Conservation (phyloP, 768 basidiomycete species). For the Lepiota brunneoincarnata region DNA sequence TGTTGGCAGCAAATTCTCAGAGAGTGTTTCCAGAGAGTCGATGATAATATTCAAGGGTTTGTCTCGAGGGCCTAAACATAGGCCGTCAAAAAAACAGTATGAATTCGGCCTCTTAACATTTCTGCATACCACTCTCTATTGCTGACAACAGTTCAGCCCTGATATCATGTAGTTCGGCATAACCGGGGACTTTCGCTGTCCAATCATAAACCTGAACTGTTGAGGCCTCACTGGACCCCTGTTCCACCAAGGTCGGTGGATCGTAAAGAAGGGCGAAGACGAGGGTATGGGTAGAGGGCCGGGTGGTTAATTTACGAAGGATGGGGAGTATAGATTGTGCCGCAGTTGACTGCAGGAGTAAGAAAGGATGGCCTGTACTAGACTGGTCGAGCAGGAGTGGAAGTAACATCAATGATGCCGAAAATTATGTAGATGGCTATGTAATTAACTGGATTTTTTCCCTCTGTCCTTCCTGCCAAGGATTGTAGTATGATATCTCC, state of each 20-base stretch:
- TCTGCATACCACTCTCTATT: constrained; percentile 37
- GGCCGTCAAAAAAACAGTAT: background rate
- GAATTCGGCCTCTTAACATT: background rate
- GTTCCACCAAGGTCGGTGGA: constrained; percentile 36
- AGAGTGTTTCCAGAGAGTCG: constrained; percentile 70
- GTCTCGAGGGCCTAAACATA: constrained; percentile 26
- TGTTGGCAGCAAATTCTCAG: constrained; percentile 53
- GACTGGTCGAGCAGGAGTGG: background rate
- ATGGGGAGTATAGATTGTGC: constrained; percentile 58
- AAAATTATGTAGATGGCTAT: constrained; percentile 4
- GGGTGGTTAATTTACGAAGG: constrained; percentile 37
- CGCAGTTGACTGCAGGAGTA: constrained; percentile 58
- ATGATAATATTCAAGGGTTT: constrained; percentile 62
- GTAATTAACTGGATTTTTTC: constrained; percentile 33
- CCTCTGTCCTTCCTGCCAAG: constrained; percentile 39
- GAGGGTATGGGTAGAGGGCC: constrained; percentile 9
- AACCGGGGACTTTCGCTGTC: constrained; percentile 50
- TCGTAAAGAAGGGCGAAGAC: constrained; percentile 53
- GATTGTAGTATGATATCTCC: constrained; percentile 36
- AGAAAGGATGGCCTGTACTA: constrained; percentile 33
- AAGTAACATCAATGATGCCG: constrained; percentile 16
- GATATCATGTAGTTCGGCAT: constrained; percentile 28
- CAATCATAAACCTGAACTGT: constrained; percentile 47
- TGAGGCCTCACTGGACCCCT: constrained; percentile 17
- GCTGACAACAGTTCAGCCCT: constrained; percentile 35